These are phyloP conservation scores for Ormosia semicastrata DNA, from an alignment of 306 rosid genomes.

Conservation along the genomic window DNA sequence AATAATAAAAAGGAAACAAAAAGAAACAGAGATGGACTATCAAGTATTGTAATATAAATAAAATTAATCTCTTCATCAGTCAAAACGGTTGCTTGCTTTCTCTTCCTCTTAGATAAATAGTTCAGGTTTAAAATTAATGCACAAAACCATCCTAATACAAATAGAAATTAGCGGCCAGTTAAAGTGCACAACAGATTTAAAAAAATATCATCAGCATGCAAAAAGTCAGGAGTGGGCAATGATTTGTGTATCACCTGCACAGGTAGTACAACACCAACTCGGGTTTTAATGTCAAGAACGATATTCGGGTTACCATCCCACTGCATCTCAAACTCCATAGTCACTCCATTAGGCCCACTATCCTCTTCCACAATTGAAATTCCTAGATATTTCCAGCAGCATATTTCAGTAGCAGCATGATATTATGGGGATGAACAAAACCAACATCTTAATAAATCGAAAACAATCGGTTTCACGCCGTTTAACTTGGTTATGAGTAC, in stretches of 20 bases:
- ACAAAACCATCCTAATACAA: neutral
- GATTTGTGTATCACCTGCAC: slow-evolving; percentile 62
- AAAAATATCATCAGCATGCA: slow-evolving; percentile 3
- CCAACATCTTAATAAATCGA: slow-evolving; percentile 13
- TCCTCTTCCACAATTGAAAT: slow-evolving; percentile 65
- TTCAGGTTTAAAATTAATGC: neutral
- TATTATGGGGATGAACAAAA: slow-evolving; percentile 3
- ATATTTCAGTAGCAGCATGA: slow-evolving; percentile 15
- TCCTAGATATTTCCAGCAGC: slow-evolving; percentile 46
- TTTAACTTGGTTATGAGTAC: neutral
- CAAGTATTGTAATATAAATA: neutral
- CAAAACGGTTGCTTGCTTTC: neutral
- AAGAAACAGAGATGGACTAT: neutral
- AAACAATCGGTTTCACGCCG: neutral
- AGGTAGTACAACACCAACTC: slow-evolving; percentile 74
- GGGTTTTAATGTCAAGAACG: slow-evolving; percentile 76
- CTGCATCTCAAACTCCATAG: slow-evolving; percentile 88
- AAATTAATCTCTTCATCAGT: neutral
- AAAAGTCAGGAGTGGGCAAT: neutral
- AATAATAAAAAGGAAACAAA: neutral
- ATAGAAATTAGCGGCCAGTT: neutral
- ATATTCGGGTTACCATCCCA: slow-evolving; percentile 96
- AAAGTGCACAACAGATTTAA: neutral
- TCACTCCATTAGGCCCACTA: slow-evolving; percentile 53
- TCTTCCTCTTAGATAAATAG: neutral